phyloP scores from a whole-genome alignment of 495 filamentous ascomycete genomes.

The Parathielavia hyrcaniae region DNA sequence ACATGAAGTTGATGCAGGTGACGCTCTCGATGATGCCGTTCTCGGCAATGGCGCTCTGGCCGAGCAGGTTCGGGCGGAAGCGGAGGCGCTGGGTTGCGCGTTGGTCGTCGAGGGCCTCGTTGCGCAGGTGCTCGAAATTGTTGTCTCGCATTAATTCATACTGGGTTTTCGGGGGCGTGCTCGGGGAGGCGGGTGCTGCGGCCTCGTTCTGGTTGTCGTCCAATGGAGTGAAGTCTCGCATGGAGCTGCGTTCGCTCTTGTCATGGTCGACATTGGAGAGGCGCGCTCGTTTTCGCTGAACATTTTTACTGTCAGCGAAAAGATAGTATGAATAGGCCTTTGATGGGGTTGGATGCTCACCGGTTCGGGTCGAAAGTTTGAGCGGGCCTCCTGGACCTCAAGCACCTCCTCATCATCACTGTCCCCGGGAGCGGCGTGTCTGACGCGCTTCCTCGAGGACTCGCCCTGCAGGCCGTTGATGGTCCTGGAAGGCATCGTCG shows the following conservation, averaged over 20 bases:
- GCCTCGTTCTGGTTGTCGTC: conserved; percentile 31
- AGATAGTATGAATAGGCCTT: background rate
- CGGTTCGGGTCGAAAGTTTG: conserved; percentile 39
- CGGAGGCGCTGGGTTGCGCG: conserved; percentile 66
- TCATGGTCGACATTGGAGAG: conserved; percentile 30
- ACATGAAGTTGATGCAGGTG: conserved; percentile 91
- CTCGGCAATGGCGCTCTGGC: conserved; percentile 70
- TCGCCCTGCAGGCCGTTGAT: conserved; percentile 19
- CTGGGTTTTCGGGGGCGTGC: conserved; percentile 41
- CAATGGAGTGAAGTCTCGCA: conserved; percentile 24
- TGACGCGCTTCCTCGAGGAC: conserved; percentile 32
- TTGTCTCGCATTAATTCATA: conserved; percentile 49
- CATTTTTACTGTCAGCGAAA: conserved; percentile 2
- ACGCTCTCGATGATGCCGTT: conserved; percentile 78
- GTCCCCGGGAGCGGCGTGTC: conserved; percentile 30
- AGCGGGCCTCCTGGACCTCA: conserved; percentile 43
- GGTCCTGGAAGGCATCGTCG: conserved; percentile 23
- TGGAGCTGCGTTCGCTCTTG: conserved; percentile 16
- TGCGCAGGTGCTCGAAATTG: conserved; percentile 46
- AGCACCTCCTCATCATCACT: conserved; percentile 47
- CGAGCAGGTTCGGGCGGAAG: conserved; percentile 44
- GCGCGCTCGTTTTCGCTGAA: conserved; percentile 42
- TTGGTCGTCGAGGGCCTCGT: conserved; percentile 56
- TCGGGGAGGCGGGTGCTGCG: conserved; percentile 2
- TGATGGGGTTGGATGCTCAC: conserved; percentile 33